Percentiles rank a stretch among this genome's conserved stretches.
phyloP scores from a whole-genome alignment of 1,139 yeast genomes.

The Taiozyma onychis region DNA sequence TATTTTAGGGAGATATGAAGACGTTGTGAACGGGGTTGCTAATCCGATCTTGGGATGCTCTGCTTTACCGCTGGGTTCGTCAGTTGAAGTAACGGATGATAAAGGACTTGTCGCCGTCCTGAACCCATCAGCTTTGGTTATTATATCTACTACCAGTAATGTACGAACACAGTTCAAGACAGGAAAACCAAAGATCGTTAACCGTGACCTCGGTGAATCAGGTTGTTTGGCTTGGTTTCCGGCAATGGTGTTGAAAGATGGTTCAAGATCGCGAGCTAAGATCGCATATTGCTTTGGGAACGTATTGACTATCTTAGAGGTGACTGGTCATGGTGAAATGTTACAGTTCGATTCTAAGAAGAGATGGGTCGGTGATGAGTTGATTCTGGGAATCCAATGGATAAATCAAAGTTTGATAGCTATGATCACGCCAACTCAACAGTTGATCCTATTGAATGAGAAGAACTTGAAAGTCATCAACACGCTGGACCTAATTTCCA shows the following conservation, averaged over 20 bases:
- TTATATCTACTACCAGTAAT: constrained; percentile 51
- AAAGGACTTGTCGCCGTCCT: constrained; percentile 59
- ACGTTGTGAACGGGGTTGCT: constrained; percentile 22
- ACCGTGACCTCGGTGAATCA: constrained; percentile 31
- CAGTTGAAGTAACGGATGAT: constrained; percentile 45
- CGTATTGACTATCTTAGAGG: constrained; percentile 48
- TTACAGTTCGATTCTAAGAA: constrained; percentile 41
- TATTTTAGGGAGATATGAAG: constrained; percentile 41
- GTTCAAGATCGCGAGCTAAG: constrained; percentile 33
- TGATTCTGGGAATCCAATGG: constrained; percentile 57
- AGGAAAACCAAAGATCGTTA: constrained; percentile 38
- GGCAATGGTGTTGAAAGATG: constrained; percentile 27
- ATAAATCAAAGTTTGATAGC: constrained; percentile 43
- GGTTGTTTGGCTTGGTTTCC: constrained; percentile 62
- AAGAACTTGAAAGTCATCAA: constrained; percentile 33
- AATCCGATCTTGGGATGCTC: constrained; percentile 36
- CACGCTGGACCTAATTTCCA: constrained; percentile 37
- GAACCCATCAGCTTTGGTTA: constrained; percentile 44
- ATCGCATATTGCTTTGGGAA: constrained; percentile 69
- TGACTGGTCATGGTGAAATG: constrained; percentile 29
- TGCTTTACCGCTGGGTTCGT: constrained; percentile 50
- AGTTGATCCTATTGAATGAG: constrained; percentile 37
- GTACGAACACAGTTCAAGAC: constrained; percentile 50
- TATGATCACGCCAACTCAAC: constrained; percentile 41
- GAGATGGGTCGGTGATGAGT: constrained; percentile 40